A percentile compares a stretch with the other conserved stretches of the same genome.
Evolutionary conservation across 805 yeast genomes (phyloP).

Genomic region (Candida silvatica): DNA sequence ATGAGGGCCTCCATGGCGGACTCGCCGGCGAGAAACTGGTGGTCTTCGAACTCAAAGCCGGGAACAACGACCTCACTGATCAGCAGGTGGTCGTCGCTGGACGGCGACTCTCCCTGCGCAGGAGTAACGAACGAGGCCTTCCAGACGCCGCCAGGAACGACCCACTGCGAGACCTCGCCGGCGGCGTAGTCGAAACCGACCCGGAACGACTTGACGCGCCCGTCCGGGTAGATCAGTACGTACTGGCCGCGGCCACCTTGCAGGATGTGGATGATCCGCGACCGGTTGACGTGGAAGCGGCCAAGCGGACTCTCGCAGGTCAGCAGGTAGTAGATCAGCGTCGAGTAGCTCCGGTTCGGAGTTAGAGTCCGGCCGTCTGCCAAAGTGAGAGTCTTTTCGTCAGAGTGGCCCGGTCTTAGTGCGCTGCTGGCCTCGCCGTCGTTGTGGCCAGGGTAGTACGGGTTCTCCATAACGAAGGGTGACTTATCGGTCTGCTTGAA

Average conservation of each 20-base stretch:
- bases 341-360: constrained; percentile 33
- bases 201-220: constrained; percentile 36
- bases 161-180: constrained; percentile 52
- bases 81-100: constrained; percentile 31
- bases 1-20: constrained; percentile 26
- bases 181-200: constrained; percentile 41
- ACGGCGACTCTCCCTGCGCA: constrained; percentile 18
- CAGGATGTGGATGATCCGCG: constrained; percentile 47
- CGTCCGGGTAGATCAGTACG: constrained; percentile 44
- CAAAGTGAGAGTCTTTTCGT: constrained; percentile 7
- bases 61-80: constrained; percentile 56
- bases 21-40: constrained; percentile 31
- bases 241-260: constrained; percentile 51
- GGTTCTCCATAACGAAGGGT: constrained; percentile 31
- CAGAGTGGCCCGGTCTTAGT: constrained; percentile 7
- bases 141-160: constrained; percentile 53
- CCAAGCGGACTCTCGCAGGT: constrained; percentile 45
- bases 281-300: constrained; percentile 38
- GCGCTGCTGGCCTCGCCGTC: constrained; percentile 9
- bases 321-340: constrained; percentile 44
- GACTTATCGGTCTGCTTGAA: constrained; percentile 50
- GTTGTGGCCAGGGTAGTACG: constrained; percentile 26
- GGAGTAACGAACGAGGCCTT: constrained; percentile 45
- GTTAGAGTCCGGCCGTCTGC: constrained; percentile 11
- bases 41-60: constrained; percentile 51